These are phyloP conservation scores for Houttuynia cordata DNA, from an alignment of 164 flowering plant genomes.

Conservation along the genomic window DNA sequence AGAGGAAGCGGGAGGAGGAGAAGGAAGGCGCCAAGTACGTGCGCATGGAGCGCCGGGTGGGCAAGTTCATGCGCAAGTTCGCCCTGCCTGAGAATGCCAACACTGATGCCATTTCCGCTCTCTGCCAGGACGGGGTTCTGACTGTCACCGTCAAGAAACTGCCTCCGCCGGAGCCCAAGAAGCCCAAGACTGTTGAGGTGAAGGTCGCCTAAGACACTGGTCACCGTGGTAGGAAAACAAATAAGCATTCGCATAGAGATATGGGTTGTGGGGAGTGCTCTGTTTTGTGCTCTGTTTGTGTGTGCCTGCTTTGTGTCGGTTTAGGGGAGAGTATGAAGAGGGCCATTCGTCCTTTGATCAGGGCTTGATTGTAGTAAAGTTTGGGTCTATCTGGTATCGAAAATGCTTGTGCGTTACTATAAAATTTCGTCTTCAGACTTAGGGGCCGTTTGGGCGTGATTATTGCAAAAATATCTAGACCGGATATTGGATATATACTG, in stretches of 20 bases:
- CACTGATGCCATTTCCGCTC: conserved; percentile 30
- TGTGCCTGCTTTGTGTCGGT: too few species aligned
- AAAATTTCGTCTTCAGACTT: too few species aligned
- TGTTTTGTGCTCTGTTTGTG: neutral
- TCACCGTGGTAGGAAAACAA: too few species aligned
- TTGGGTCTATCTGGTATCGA: too few species aligned
- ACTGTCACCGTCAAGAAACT: conserved; percentile 47
- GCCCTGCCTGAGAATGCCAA: conserved; percentile 48
- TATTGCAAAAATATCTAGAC: too few species aligned
- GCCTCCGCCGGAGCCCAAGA: conserved; percentile 66
- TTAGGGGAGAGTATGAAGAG: too few species aligned
- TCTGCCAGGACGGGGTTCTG: conserved; percentile 45
- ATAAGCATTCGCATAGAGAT: too few species aligned
- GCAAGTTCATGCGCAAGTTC: conserved; percentile 58
- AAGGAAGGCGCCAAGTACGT: conserved; percentile 40
- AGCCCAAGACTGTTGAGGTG: conserved; percentile 49
- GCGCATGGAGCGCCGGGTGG: conserved; percentile 52
- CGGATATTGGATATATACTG: too few species aligned
- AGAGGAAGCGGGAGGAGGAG: conserved; percentile 31
- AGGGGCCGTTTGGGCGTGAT: too few species aligned
- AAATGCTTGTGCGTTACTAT: too few species aligned
- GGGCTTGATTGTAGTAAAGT: too few species aligned
- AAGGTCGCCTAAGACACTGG: conserved; percentile 18
- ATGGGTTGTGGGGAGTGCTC: neutral
- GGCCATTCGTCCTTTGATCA: too few species aligned